Conservation (phyloP, 2,329 filamentous ascomycete genomes). For the Neocucurbitaria cava region DNA sequence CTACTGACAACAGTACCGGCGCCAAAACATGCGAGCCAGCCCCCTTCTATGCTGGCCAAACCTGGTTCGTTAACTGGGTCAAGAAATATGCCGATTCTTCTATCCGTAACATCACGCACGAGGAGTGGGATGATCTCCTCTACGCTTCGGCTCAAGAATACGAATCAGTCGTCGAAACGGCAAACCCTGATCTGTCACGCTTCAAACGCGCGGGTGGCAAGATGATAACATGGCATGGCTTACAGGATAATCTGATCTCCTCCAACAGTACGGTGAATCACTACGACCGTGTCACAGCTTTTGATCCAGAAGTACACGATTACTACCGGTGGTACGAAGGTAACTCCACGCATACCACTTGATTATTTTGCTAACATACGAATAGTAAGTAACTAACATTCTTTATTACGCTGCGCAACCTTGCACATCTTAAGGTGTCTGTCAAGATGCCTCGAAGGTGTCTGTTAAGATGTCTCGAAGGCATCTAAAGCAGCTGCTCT, state of each 20-base stretch:
- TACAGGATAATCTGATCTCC: slow-evolving; percentile 9
- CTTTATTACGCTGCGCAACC: no score
- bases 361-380: no score
- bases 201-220: slow-evolving; percentile 51
- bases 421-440: no score
- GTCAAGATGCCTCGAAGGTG: no score
- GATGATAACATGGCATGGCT: slow-evolving; percentile 54
- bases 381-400: no score
- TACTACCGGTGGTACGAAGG: slow-evolving; percentile 31
- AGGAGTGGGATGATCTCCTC: slow-evolving; percentile 31
- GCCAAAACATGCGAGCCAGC: background rate
- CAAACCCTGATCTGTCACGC: slow-evolving; percentile 46
- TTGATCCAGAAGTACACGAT: slow-evolving; percentile 11
- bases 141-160: slow-evolving; percentile 38
- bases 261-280: slow-evolving; percentile 12
- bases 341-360: no score
- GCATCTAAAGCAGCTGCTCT: no score
- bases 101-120: slow-evolving; percentile 34
- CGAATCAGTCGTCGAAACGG: slow-evolving; percentile 45
- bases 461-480: no score
- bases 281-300: slow-evolving; percentile 11
- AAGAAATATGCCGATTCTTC: background rate
- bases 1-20: background rate
- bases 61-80: slow-evolving; percentile 32
- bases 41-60: slow-evolving; percentile 22